Evolutionary conservation across 306 rosid genomes (phyloP).

Genomic region (Clitoria ternatea): DNA sequence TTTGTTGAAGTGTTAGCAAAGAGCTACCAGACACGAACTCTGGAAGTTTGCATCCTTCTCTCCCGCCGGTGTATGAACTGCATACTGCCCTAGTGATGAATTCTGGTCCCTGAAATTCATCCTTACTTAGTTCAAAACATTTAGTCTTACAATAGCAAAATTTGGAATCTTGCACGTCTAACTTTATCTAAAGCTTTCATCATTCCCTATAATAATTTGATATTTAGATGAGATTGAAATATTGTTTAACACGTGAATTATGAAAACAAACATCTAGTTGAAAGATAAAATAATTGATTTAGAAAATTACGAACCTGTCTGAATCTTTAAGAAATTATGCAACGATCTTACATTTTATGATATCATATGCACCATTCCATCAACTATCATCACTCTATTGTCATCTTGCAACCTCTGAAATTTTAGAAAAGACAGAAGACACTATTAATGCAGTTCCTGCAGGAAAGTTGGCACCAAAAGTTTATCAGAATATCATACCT

Average conservation of each 20-base stretch:
- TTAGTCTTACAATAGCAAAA: background rate
- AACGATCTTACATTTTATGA: slow-evolving; percentile 30
- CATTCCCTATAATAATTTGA: background rate
- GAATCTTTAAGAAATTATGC: slow-evolving; percentile 17
- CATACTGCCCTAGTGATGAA: slow-evolving; percentile 13
- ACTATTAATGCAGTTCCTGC: background rate
- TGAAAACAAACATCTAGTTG: background rate
- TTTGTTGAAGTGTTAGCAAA: background rate
- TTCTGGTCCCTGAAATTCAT: slow-evolving; percentile 36
- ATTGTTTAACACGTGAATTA: background rate
- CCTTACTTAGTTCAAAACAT: background rate
- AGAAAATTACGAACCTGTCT: slow-evolving; percentile 19
- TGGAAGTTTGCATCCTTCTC: background rate
- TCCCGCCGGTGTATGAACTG: background rate
- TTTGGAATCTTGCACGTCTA: background rate
- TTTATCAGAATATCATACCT: slow-evolving; percentile 44
- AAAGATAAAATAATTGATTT: background rate
- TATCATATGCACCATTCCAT: slow-evolving; percentile 72
- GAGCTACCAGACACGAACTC: background rate
- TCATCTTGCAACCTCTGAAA: slow-evolving; percentile 84
- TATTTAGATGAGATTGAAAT: background rate
- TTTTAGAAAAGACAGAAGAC: slow-evolving; percentile 16
- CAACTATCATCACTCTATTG: slow-evolving; percentile 78
- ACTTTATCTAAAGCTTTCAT: background rate
- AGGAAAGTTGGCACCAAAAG: background rate